Evolutionary conservation across 2,329 filamentous ascomycete species (phyloP).

Genomic region (Fusarium sp.): DNA sequence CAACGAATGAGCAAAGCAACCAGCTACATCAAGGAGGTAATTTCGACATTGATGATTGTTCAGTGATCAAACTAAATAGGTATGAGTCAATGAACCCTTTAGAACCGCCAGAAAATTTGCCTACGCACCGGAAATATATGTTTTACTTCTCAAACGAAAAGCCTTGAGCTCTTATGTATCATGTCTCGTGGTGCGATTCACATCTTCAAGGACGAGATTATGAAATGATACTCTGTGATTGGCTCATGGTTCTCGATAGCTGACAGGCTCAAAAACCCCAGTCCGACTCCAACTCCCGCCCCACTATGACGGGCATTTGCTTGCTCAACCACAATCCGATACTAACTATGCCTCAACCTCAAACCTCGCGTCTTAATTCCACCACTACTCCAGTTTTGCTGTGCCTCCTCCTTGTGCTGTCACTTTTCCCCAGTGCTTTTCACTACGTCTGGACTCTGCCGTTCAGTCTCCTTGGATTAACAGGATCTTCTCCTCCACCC

Average conservation of each 20-base stretch:
- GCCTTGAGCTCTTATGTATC: background rate
- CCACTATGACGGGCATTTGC: conserved; percentile 42
- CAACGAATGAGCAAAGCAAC: conserved; percentile 31
- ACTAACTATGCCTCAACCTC: conserved; percentile 58
- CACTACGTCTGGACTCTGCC: conserved; percentile 65
- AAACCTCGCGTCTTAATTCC: conserved; percentile 53
- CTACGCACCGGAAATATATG: background rate
- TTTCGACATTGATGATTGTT: background rate
- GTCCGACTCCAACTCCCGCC: conserved; percentile 41
- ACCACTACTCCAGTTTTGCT: conserved; percentile 59
- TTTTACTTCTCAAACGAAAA: background rate
- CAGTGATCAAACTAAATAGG: background rate
- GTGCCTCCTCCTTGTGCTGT: conserved; percentile 60
- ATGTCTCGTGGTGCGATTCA: background rate
- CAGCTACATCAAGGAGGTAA: conserved; percentile 2
- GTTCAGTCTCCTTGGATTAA: conserved; percentile 55
- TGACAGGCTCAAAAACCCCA: conserved; percentile 17
- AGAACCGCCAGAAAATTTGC: background rate
- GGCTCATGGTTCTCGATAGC: conserved; percentile 15
- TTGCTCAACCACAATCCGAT: conserved; percentile 25
- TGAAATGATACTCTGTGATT: conserved; percentile 37
- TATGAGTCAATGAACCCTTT: background rate
- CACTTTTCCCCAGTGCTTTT: conserved; percentile 66
- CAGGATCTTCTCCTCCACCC: conserved; percentile 42
- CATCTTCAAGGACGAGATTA: conserved; percentile 19